Base-by-base conservation (phyloP, 2,329 filamentous ascomycete species). In the Fusarium guadeloupense region DNA sequence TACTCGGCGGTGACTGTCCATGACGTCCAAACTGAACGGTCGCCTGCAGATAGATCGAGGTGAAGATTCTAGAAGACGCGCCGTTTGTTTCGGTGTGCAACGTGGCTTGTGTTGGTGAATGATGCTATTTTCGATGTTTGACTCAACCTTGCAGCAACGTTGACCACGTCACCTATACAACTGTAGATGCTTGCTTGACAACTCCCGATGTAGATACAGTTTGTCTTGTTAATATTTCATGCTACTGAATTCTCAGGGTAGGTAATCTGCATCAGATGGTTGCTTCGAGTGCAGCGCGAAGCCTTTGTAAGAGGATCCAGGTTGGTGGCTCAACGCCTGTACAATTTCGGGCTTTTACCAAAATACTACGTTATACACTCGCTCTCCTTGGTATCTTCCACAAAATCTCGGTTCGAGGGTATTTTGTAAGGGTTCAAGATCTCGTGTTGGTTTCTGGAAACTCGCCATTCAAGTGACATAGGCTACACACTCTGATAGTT, bases 1-100 rank as follows among this genome's bases (percentile, higher is more conserved):
- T 48, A 54, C 44, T 40, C 34, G 30, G 21, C 43, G 54, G 54
- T 59, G 49, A 20, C 19, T 30, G 43, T 20, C 19, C 14, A 21
- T 45, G 39, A 45, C 30, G 42, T 25, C 26, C 20, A 41, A 20
- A 28, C 28, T 35, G 19, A 16, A 34, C 33, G 19, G 28, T 17
- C 34, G 30, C 28, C 5, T 46, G 41, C 30, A 42, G n/a, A 31
- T n/a, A 19, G n/a, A 30, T 44, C 25, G 37, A 55, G 25, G 19
- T 42, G 17, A 30, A 40, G 5, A 31, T 25, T 40, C 17, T 10
- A 40, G 38, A 33, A 31, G 16, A 23, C 9, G 12, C n/a, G 13
- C 14, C 35, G 23, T 21, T 17, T 21, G 5, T 30, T n/a, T 25
- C 37, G 26, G 14, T 42, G 50, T 48, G 23, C 4, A 48, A 17